These are phyloP conservation scores for Bathelium albidoporum DNA, from an alignment of 495 filamentous ascomycete species.

Conservation along the genomic window DNA sequence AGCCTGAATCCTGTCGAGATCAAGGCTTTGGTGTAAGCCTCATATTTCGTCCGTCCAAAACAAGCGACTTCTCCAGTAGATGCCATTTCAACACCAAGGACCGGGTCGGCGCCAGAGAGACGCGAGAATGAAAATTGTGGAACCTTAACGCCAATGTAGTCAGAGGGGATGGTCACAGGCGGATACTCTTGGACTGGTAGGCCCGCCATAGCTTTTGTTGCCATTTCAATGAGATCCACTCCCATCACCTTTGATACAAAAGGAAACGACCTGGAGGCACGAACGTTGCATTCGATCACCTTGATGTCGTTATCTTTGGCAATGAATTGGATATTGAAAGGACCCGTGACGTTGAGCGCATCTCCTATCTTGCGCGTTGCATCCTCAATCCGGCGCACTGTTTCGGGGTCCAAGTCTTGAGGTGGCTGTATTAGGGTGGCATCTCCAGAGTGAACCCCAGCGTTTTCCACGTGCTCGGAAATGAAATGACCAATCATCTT, in stretches of 20 bases:
- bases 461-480: constrained; percentile 94
- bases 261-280: constrained; percentile 91
- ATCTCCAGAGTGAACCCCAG: constrained; percentile 96
- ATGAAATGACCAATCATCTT: constrained; percentile 87
- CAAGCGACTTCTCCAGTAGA: constrained; percentile 97
- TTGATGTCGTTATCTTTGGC: constrained; percentile 99
- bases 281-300: constrained; percentile 98
- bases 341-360: constrained; percentile 91
- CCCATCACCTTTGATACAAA: constrained; percentile 99
- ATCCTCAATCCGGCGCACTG: constrained; percentile 82
- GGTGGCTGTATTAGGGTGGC: constrained; percentile 87
- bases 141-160: constrained; percentile 94
- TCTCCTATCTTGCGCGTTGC: constrained; percentile 91
- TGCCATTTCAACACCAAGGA: constrained; percentile 97
- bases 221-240: constrained; percentile 96
- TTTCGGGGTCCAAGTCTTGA: constrained; percentile 84
- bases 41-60: constrained; percentile 91
- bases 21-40: constrained; percentile 92
- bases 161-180: constrained; percentile 55
- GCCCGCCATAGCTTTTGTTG: constrained; percentile 92
- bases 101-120: constrained; percentile 89
- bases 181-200: constrained; percentile 76
- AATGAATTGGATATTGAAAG: constrained; percentile 99
- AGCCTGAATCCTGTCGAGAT: constrained; percentile 93
- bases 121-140: constrained; percentile 98